Conservation (phyloP, 2,329 filamentous ascomycete species). For the Sporothrix brunneoviolacea region DNA sequence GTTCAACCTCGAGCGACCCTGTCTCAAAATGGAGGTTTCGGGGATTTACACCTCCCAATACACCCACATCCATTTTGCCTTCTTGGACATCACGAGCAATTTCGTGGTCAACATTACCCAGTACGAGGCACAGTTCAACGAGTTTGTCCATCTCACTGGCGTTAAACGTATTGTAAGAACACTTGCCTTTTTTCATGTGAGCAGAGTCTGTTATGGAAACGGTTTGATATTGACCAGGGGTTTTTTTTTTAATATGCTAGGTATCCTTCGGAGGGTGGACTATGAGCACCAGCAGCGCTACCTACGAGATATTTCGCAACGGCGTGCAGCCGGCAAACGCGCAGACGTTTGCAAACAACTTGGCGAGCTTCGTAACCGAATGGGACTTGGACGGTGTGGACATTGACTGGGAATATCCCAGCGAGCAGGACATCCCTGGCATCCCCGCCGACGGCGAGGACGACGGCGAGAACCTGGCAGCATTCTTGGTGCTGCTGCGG, state of each 20-base stretch:
- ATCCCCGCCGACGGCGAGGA: slow-evolving; percentile 19
- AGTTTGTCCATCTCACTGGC: slow-evolving; percentile 15
- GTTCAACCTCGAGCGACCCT: slow-evolving; percentile 26
- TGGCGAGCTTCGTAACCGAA: slow-evolving; percentile 11
- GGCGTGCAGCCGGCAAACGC: slow-evolving; percentile 14
- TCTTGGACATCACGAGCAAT: slow-evolving; percentile 23
- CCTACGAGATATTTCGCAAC: slow-evolving; percentile 31
- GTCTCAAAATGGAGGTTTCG: slow-evolving; percentile 21
- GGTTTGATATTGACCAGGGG: no score
- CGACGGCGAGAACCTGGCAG: slow-evolving; percentile 29
- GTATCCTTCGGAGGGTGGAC: slow-evolving; percentile 41
- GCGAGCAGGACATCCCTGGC: slow-evolving; percentile 4
- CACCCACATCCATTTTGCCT: slow-evolving; percentile 30
- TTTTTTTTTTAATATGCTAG: no score
- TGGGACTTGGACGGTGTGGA: slow-evolving; percentile 13
- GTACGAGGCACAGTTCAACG: slow-evolving; percentile 25
- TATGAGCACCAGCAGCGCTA: slow-evolving; percentile 31
- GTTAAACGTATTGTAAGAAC: slow-evolving; percentile 33
- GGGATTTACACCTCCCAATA: no score
- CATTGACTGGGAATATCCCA: slow-evolving; percentile 16
- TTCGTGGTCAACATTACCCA: slow-evolving; percentile 14
- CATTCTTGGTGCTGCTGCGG: slow-evolving; percentile 24
- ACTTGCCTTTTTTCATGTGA: no score
- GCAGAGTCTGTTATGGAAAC: no score
- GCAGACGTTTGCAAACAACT: slow-evolving; percentile 7